Evolutionary conservation across 2,329 filamentous ascomycete genomes (phyloP).

Genomic region (Pestalotiopsis sp.): DNA sequence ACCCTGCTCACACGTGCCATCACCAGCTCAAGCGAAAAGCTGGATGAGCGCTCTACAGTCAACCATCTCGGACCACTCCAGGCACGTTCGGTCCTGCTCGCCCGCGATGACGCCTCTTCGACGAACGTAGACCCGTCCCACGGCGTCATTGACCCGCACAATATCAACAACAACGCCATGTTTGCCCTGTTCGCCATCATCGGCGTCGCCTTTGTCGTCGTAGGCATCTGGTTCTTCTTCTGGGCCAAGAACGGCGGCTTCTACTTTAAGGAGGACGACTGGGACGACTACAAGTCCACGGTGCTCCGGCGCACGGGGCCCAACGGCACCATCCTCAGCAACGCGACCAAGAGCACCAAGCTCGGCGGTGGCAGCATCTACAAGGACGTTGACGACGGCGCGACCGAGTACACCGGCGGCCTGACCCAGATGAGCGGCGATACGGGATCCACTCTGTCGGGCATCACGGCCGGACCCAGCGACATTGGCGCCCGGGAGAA

Average conservation of each 20-base stretch:
- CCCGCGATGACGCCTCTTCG: constrained; percentile 38
- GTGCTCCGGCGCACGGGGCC: constrained; percentile 87
- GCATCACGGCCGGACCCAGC: constrained; percentile 61
- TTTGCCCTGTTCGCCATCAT: constrained; percentile 87
- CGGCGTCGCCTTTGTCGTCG: constrained; percentile 74
- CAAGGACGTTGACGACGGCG: constrained; percentile 65
- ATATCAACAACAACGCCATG: constrained; percentile 71
- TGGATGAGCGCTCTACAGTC: not conserved
- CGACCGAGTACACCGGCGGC: constrained; percentile 41
- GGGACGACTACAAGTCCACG: constrained; percentile 98
- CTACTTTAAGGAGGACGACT: constrained; percentile 81
- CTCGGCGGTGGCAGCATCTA: constrained; percentile 88
- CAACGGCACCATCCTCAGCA: constrained; percentile 83
- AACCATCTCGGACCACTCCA: constrained; percentile 42
- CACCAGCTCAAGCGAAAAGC: constrained; percentile 16
- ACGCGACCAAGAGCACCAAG: constrained; percentile 79
- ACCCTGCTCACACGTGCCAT: constrained; percentile 27
- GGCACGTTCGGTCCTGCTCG: constrained; percentile 45
- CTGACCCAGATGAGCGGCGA: constrained; percentile 38
- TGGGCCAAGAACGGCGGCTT: constrained; percentile 97
- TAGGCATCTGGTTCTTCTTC: constrained; percentile 96
- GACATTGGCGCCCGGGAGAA: constrained; percentile 60
- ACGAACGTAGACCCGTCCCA: constrained; percentile 40
- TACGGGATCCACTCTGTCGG: constrained; percentile 54
- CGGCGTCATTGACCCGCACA: constrained; percentile 56